Evolutionary conservation across 2,329 filamentous ascomycete genomes (phyloP), one percentile per base, ranked within the genome.

Genomic region (Clonostachys rhizophaga): DNA sequence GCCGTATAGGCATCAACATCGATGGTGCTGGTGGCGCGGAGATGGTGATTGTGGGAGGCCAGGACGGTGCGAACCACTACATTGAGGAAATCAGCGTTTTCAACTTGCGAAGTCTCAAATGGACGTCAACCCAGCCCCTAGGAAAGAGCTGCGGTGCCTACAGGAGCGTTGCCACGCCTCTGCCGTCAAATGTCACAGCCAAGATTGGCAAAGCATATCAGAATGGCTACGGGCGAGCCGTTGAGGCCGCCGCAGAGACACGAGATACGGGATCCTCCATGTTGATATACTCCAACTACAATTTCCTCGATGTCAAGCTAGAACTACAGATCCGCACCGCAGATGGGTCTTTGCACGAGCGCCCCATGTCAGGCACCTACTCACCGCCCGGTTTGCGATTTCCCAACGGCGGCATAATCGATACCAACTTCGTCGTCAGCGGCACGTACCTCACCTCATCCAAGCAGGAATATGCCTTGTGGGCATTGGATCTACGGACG

Each of bases 81-180:
- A 99, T 99, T 55, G 92, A 99, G 66, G 91, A 99, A 67, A 95
- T 99, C 53, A 97, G 91, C 62, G 90, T 99, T 4, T 99, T 99
- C 74, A 99, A 99, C 59, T 74, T 99, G 24, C 83, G 94, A 43
- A 96, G 90, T 63, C 71, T 97, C 50, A 95, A 94, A 68, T 99
- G 94, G 94, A 96, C 90, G 2, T 89, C 88, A 16, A 96, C 91
- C 2, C 89, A 89, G 53, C 76, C 85, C 2, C 75, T 97, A 42
- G 91, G 91, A 44, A 89, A 92, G 66, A 96, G 90, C 59, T 99
- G 94, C 62, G 94, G 94, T 52, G 94, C 94, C 2, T 99, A 99
- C 65, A 84, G 94, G 53, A 96, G 91, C 62, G 94, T 99, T 16
- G 91, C 96, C 34, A 88, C 91, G 5, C 91, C 94, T 14, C 71